Evolutionary conservation across 2,329 filamentous ascomycete species (phyloP).

Genomic region (Trichoderma oligosporum): DNA sequence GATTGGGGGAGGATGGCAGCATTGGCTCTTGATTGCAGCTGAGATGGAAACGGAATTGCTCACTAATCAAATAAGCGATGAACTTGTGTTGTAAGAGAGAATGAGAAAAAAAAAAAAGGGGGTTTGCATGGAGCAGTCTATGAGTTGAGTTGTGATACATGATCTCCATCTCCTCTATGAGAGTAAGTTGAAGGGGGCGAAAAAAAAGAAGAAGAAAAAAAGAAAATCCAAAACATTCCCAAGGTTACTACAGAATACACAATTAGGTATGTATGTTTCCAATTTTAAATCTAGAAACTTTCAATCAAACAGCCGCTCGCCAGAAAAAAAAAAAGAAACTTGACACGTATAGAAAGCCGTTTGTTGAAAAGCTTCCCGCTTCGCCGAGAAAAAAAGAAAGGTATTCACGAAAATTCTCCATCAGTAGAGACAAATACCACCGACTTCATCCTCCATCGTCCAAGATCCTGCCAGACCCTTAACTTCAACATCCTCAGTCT

Average conservation of each 20-base stretch:
- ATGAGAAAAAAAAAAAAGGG: not conserved
- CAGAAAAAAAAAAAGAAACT: not conserved
- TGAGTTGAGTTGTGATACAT: not conserved
- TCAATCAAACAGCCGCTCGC: not conserved
- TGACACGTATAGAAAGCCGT: not conserved
- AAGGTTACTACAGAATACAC: no score
- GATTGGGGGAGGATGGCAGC: not conserved
- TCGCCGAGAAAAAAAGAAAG: not conserved
- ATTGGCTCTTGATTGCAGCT: constrained; percentile 7
- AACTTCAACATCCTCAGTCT: constrained; percentile 46
- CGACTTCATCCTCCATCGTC: constrained; percentile 80
- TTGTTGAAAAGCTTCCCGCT: not conserved
- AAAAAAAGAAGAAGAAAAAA: no score
- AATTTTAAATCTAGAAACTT: not conserved
- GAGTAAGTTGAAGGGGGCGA: no score
- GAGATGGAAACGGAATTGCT: not conserved
- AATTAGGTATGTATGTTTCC: not conserved
- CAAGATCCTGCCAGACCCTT: constrained; percentile 76
- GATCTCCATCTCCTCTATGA: not conserved
- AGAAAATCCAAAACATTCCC: no score
- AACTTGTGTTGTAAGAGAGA: not conserved
- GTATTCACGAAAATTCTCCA: not conserved
- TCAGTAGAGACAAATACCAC: constrained; percentile 56
- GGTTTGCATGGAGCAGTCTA: not conserved
- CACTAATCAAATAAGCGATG: not conserved